phyloP scores from a whole-genome alignment of 768 basidiomycete genomes.

The Amanita pallidorosea region DNA sequence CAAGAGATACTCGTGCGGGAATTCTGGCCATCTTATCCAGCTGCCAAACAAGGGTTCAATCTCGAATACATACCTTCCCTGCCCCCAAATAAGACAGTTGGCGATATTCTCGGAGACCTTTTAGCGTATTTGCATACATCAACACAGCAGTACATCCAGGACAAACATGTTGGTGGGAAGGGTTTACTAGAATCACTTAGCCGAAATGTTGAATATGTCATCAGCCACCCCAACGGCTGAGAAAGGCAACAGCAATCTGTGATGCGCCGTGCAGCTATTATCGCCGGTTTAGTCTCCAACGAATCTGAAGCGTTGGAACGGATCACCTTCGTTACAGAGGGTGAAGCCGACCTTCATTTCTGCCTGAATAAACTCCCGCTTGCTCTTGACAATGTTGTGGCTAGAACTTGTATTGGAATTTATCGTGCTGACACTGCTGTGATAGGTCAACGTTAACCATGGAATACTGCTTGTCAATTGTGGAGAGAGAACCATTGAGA shows the following conservation, averaged over 20 bases:
- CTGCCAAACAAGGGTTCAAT: background rate
- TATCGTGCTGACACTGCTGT: background rate
- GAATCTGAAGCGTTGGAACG: constrained; percentile 21
- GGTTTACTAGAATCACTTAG: constrained; percentile 9
- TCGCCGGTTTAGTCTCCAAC: constrained; percentile 31
- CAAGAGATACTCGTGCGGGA: no score
- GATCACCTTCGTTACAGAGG: constrained; percentile 40
- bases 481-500: no score
- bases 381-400: constrained; percentile 5
- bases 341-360: constrained; percentile 43
- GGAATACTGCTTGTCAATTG: background rate
- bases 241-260: constrained; percentile 37
- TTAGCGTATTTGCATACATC: constrained; percentile 30
- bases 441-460: background rate
- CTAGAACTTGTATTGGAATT: constrained; percentile 9
- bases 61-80: constrained; percentile 21
- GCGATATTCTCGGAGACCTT: constrained; percentile 38
- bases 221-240: constrained; percentile 47
- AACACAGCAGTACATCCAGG: constrained; percentile 27
- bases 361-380: constrained; percentile 16
- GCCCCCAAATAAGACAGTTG: constrained; percentile 27
- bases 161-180: no score
- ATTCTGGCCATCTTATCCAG: background rate
- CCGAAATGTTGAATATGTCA: constrained; percentile 26
- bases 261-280: constrained; percentile 34